Conservation (phyloP, 345 rosid genomes). For the Salix brachista region DNA sequence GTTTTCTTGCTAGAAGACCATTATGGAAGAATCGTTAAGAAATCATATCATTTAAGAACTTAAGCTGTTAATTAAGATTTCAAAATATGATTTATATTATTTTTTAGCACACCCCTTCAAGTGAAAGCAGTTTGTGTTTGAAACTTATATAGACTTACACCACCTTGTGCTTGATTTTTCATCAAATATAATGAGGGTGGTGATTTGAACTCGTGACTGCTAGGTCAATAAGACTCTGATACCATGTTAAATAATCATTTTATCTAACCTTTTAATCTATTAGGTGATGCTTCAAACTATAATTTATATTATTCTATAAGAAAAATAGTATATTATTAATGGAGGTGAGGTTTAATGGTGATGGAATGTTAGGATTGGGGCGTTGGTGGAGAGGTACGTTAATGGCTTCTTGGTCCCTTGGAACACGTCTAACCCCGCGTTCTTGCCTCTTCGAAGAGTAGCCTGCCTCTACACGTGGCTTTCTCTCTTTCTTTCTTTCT, state of each 20-base stretch:
- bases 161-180: too few relatives aligned
- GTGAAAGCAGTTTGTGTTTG: fast-evolving
- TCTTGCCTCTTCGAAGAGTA: conserved; percentile 10
- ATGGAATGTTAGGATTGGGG: not conserved
- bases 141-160: too few relatives aligned
- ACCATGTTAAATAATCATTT: too few relatives aligned
- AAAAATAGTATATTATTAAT: not conserved
- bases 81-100: too few relatives aligned
- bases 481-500: not conserved
- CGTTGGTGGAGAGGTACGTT: not conserved
- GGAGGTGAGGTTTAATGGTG: not conserved
- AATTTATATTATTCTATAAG: not conserved
- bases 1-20: not conserved
- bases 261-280: too few relatives aligned
- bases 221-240: too few relatives aligned
- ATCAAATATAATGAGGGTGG: too few relatives aligned
- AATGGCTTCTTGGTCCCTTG: conserved; percentile 10
- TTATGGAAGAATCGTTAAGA: not conserved
- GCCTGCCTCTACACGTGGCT: conserved; percentile 28
- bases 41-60: too few relatives aligned
- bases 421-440: conserved; percentile 38
- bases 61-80: too few relatives aligned
- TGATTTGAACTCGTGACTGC: too few relatives aligned
- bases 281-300: too few relatives aligned
- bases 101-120: too few relatives aligned